Base-by-base conservation (phyloP, 129 eudicot species). In the Mikania micrantha region DNA sequence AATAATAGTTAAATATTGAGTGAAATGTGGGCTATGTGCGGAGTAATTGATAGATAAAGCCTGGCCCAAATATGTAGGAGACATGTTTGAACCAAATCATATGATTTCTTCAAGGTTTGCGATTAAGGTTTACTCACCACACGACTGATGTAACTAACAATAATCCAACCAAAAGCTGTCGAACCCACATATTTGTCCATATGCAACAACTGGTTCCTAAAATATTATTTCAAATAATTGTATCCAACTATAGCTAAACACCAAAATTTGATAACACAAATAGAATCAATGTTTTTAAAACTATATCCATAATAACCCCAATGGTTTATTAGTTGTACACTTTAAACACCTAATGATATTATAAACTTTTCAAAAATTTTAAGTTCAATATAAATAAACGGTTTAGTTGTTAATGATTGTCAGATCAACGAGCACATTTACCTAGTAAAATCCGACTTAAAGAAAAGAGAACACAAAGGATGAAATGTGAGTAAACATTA, bases 11-110 rank as follows among this genome's bases (percentile, higher is more conserved):
- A 41, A 13, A 41, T 41, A 4, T 15, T 41, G 35, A 25, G 32
- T 24, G 60, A 54, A 20, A 48, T 61, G 45, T 71, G 67, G 67
- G 59, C 76, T 71, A 41, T 53, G 27, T 69, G 28, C 32, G 29
- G 9, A 3, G 3, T 44, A 41, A 42, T 42, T 44, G 68, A 59
- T 20, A 31, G 12, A 19, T 67, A 69, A 58, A 58, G 36, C 47
- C 25, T 49, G 80, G 74, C 69, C 80, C 74, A 68, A 75, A 11
- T 54, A 54, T 25, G 35, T 54, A 54, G 60, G 17, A 54, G 60
- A 68, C 80, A 75, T 75, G 80, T 75, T 68, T 68, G 39, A 75
- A 75, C 75, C 63, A 75, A 35, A 36, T 60, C 70, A 68, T 68
- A 68, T 75, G 74, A 68, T 47, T 61, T 16, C 56, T 35, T 67